Percentiles rank a stretch among this genome's conserved stretches.
phyloP scores from a whole-genome alignment of 2,329 filamentous ascomycete species.

The Sordariomycetes sp. region DNA sequence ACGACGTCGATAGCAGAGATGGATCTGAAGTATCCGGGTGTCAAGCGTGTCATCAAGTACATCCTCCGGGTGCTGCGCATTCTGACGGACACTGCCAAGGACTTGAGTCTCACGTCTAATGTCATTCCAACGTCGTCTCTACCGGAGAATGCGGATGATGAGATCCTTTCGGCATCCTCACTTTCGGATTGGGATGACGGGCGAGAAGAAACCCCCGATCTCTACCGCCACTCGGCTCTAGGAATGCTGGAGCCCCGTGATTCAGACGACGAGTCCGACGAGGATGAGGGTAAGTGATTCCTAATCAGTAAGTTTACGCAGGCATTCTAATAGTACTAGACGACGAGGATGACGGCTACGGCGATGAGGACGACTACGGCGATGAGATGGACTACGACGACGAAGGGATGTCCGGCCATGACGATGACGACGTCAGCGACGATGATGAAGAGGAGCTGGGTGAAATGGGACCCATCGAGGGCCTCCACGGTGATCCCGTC shows the following conservation, averaged over 20 bases:
- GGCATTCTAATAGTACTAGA: slow-evolving; percentile 17
- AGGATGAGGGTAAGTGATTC: slow-evolving; percentile 36
- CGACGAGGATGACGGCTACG: slow-evolving; percentile 86
- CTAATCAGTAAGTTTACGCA: background rate
- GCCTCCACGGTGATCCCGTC: slow-evolving; percentile 47
- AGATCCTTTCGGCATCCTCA: slow-evolving; percentile 76
- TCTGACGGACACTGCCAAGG: slow-evolving; percentile 75
- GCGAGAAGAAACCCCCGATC: slow-evolving; percentile 87
- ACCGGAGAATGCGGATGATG: slow-evolving; percentile 64
- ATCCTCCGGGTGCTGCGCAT: slow-evolving; percentile 82
- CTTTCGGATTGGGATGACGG: slow-evolving; percentile 79
- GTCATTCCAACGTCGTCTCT: slow-evolving; percentile 55
- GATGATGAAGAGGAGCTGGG: slow-evolving; percentile 66
- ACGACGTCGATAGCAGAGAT: slow-evolving; percentile 91
- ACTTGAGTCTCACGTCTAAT: slow-evolving; percentile 62
- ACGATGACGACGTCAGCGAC: slow-evolving; percentile 79
- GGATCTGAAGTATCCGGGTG: slow-evolving; percentile 84
- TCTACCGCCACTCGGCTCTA: slow-evolving; percentile 91
- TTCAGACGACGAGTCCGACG: slow-evolving; percentile 35
- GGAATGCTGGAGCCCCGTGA: slow-evolving; percentile 84
- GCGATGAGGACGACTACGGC: slow-evolving; percentile 78
- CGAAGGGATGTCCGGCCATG: slow-evolving; percentile 65
- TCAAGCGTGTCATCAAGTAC: slow-evolving; percentile 91
- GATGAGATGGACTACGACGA: slow-evolving; percentile 88
- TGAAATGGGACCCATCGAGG: slow-evolving; percentile 79